phyloP scores from a whole-genome alignment of 768 basidiomycete genomes.

The Boletus pseudopeckii region DNA sequence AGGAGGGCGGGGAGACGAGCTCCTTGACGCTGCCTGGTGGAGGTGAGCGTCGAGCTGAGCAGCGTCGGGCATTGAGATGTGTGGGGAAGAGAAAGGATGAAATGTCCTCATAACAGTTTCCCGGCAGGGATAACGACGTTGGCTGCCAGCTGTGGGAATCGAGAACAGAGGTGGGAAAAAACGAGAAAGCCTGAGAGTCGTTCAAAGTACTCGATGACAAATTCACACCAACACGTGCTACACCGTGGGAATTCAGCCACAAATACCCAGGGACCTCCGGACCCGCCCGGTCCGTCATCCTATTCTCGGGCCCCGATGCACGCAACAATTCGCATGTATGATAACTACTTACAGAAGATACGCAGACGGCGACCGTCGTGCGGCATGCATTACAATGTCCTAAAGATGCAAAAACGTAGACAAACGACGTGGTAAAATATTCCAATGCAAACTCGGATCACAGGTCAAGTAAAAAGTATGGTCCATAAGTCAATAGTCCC shows the following conservation, averaged over 20 bases:
- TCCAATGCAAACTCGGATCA: constrained; percentile 17
- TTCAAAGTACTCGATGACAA: constrained; percentile 23
- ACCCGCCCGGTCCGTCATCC: neutral
- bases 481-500: constrained; percentile 24
- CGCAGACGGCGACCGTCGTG: neutral
- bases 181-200: constrained; percentile 31
- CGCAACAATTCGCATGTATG: neutral
- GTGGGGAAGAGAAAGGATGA: constrained; percentile 42
- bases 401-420: constrained; percentile 7
- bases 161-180: constrained; percentile 46
- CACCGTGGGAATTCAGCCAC: constrained; percentile 29
- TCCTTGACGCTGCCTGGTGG: constrained; percentile 30
- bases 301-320: neutral
- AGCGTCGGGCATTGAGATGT: constrained; percentile 40
- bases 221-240: constrained; percentile 30
- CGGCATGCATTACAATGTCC: constrained; percentile 23
- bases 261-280: constrained; percentile 1
- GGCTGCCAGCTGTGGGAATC: constrained; percentile 46
- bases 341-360: neutral
- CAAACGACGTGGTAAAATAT: constrained; percentile 11
- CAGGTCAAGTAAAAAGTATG: constrained; percentile 6
- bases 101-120: constrained; percentile 45
- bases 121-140: constrained; percentile 37
- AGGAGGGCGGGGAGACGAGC: constrained; percentile 49
- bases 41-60: constrained; percentile 34